phyloP scores from a whole-genome alignment of 2,329 filamentous ascomycete genomes.

The Endoconidiophora laricicola region DNA sequence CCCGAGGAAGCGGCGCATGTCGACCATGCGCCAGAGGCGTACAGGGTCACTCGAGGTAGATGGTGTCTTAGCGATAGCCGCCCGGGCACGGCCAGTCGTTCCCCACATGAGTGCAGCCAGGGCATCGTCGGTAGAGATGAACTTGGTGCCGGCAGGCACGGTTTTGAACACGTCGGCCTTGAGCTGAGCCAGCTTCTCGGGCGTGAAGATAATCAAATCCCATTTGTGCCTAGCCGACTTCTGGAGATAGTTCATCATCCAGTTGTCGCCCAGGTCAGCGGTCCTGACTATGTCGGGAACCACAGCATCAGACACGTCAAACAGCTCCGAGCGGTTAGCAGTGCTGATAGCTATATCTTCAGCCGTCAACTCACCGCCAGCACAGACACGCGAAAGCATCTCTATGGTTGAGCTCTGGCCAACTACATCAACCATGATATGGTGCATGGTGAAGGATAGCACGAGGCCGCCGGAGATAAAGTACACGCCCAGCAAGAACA shows the following conservation, averaged over 20 bases:
- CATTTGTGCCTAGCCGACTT: neutral
- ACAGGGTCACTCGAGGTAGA: neutral
- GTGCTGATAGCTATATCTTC: slow-evolving; percentile 2
- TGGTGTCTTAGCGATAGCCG: too few species aligned
- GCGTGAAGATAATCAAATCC: neutral
- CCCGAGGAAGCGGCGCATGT: slow-evolving; percentile 1
- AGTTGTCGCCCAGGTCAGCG: neutral
- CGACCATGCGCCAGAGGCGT: neutral
- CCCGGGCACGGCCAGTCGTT: too few species aligned
- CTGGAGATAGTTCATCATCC: neutral
- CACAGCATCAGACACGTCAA: neutral
- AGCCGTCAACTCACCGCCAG: neutral
- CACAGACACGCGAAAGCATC: neutral
- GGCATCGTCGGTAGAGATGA: slow-evolving; percentile 4
- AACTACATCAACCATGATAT: slow-evolving; percentile 1
- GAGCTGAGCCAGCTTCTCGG: neutral
- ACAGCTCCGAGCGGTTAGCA: neutral
- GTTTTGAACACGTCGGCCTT: neutral
- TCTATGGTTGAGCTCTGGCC: neutral
- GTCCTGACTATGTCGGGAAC: neutral
- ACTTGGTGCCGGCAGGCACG: neutral
- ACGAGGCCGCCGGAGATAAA: neutral
- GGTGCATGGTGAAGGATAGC: neutral
- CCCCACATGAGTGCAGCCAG: neutral
- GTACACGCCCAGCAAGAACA: neutral